A percentile compares a stretch with the other conserved stretches of the same genome.
These are phyloP conservation scores for Pythium dissimile DNA, from an alignment of 352 stramenopile genomes.

Conservation along the genomic window DNA sequence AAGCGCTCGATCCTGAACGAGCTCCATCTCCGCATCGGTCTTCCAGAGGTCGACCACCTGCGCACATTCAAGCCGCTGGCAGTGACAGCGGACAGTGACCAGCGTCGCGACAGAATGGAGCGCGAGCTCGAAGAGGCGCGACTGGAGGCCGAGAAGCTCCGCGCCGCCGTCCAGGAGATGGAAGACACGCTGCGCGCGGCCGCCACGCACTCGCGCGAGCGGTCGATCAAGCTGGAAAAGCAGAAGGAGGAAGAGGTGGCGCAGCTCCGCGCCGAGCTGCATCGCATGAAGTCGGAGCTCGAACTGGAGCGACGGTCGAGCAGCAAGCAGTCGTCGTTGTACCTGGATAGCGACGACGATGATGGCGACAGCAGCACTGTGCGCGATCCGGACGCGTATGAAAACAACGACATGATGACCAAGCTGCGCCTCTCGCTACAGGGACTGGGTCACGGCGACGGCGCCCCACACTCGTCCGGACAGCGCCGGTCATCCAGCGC, in stretches of 20 bases:
- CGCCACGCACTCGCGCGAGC: slow-evolving; percentile 44
- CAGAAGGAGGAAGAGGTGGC: slow-evolving; percentile 52
- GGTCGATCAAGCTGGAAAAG: slow-evolving; percentile 56
- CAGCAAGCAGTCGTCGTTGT: slow-evolving; percentile 30
- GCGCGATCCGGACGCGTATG: slow-evolving; percentile 8
- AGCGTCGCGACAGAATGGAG: slow-evolving; percentile 45
- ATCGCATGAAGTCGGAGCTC: slow-evolving; percentile 47
- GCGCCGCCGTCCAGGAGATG: slow-evolving; percentile 56
- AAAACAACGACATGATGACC: slow-evolving; percentile 22
- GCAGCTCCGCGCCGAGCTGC: slow-evolving; percentile 43
- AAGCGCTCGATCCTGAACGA: slow-evolving; percentile 80
- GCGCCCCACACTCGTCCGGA: no score
- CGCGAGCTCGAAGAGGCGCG: slow-evolving; percentile 50
- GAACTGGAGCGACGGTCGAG: slow-evolving; percentile 43
- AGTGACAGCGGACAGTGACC: slow-evolving; percentile 38
- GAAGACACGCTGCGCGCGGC: slow-evolving; percentile 45
- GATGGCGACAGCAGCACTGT: slow-evolving; percentile 10
- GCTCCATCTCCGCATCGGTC: slow-evolving; percentile 59
- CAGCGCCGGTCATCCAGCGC: no score
- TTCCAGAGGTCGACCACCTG: slow-evolving; percentile 66
- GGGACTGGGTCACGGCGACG: slow-evolving; percentile 12
- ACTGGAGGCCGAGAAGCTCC: slow-evolving; percentile 56
- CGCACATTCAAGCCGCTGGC: slow-evolving; percentile 68
- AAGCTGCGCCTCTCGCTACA: slow-evolving; percentile 20
- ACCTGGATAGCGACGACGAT: slow-evolving; percentile 25